phyloP scores from a whole-genome alignment of 352 stramenopile species.

The Pythium pyrilobum region DNA sequence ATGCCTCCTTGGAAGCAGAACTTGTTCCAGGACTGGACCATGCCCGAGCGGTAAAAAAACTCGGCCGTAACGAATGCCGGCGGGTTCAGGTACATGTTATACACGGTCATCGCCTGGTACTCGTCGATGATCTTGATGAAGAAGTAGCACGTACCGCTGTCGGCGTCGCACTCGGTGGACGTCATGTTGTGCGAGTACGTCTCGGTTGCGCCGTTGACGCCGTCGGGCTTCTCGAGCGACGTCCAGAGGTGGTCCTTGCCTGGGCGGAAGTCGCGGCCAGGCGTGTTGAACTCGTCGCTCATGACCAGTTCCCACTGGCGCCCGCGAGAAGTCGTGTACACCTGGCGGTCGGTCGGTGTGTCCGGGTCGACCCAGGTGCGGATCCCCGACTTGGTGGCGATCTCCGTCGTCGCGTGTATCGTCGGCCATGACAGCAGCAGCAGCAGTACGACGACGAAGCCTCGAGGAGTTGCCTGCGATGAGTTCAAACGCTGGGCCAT shows the following conservation, averaged over 20 bases:
- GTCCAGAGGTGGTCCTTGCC: constrained; percentile 14
- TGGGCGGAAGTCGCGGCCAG: constrained; percentile 67
- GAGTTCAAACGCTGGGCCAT: no score
- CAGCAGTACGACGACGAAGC: no score
- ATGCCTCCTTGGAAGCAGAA: constrained; percentile 93
- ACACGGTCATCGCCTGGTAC: no score
- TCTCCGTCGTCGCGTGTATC: no score
- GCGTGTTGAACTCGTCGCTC: constrained; percentile 72
- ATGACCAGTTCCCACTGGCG: constrained; percentile 52
- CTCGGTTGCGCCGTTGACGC: constrained; percentile 60
- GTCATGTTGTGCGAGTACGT: constrained; percentile 88
- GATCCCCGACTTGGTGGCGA: constrained; percentile 44
- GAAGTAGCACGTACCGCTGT: constrained; percentile 31
- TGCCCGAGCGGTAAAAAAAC: no score
- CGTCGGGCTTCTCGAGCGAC: constrained; percentile 7
- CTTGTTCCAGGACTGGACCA: constrained; percentile 94
- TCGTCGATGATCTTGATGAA: constrained; percentile 26
- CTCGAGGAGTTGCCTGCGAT: no score
- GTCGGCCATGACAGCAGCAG: no score
- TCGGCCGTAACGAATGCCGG: no score
- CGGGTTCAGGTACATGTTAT: no score
- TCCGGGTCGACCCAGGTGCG: constrained; percentile 41
- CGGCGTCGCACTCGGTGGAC: constrained; percentile 40
- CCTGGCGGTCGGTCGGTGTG: constrained; percentile 25
- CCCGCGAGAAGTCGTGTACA: constrained; percentile 32